Percentiles rank a stretch among this genome's conserved stretches.
phyloP scores from a whole-genome alignment of 306 rosid species.

The Prosopis cineraria region DNA sequence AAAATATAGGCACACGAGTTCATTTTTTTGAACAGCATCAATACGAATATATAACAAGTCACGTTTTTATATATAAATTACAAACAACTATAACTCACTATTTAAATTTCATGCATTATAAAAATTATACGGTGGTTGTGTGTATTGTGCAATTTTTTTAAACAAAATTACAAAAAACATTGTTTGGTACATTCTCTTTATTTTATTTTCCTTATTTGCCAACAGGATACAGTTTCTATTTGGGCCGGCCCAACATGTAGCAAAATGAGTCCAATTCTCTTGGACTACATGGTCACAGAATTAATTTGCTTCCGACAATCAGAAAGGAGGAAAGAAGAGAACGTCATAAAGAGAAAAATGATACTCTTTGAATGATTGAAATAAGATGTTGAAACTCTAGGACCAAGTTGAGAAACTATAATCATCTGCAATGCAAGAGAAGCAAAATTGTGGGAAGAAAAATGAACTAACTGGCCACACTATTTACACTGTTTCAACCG shows the following conservation, averaged over 20 bases:
- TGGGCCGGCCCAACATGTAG: not conserved
- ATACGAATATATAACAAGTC: too few relatives aligned
- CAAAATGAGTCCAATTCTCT: not conserved
- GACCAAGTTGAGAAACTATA: not conserved
- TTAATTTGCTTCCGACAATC: not conserved
- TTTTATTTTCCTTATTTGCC: too few relatives aligned
- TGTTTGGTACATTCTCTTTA: too few relatives aligned
- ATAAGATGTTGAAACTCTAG: not conserved
- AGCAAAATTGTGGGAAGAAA: not conserved
- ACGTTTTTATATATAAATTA: too few relatives aligned
- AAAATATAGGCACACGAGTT: too few relatives aligned
- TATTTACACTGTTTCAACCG: conserved; percentile 84
- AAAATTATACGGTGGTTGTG: too few relatives aligned
- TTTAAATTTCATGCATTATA: too few relatives aligned
- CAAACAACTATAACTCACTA: too few relatives aligned
- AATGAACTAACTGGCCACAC: not conserved
- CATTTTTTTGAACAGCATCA: too few relatives aligned
- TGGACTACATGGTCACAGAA: not conserved
- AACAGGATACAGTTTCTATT: not conserved
- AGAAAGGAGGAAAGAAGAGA: not conserved
- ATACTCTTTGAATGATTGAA: not conserved
- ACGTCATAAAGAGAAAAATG: too few relatives aligned
- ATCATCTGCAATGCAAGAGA: conserved; percentile 12
- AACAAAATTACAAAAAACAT: too few relatives aligned
- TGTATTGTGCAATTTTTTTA: too few relatives aligned